Percentiles rank a stretch among this genome's conserved stretches.
Conservation (phyloP, 2,329 filamentous ascomycete genomes). For the Fusarium nurragi region DNA sequence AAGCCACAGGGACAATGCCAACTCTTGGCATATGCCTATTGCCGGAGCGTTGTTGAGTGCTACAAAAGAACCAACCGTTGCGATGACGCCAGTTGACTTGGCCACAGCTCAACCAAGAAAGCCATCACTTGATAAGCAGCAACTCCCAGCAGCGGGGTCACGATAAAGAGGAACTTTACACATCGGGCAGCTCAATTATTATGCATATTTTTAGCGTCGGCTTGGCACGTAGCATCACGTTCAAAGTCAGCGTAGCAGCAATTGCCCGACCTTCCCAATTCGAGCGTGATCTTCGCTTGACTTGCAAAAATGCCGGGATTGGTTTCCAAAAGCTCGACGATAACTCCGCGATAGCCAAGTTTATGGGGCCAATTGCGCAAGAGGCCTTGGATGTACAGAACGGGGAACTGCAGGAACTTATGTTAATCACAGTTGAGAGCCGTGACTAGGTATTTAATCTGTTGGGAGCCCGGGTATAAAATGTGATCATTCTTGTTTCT, state of each 20-base stretch:
- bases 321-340: conserved; percentile 27
- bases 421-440: neutral
- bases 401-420: conserved; percentile 1
- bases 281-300: conserved; percentile 6
- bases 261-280: conserved; percentile 33
- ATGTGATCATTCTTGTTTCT: accelerated
- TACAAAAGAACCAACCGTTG: neutral
- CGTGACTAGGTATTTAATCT: neutral
- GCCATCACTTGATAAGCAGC: neutral
- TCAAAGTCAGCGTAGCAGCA: conserved; percentile 9
- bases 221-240: conserved; percentile 37
- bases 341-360: conserved; percentile 23
- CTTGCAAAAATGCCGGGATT: neutral
- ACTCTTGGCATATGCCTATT: neutral
- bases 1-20: neutral
- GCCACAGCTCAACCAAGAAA: neutral
- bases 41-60: neutral
- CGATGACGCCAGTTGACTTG: neutral
- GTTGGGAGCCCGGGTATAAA: neutral
- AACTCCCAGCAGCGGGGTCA: neutral
- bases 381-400: neutral
- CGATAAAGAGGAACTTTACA: conserved; percentile 11
- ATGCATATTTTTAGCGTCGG: conserved; percentile 31
- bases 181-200: conserved; percentile 33
- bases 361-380: conserved; percentile 30